A percentile compares a stretch with the other conserved stretches of the same genome.
phyloP scores from a whole-genome alignment of 257 asterid genomes.

The Parsonsia alboflavescens region DNA sequence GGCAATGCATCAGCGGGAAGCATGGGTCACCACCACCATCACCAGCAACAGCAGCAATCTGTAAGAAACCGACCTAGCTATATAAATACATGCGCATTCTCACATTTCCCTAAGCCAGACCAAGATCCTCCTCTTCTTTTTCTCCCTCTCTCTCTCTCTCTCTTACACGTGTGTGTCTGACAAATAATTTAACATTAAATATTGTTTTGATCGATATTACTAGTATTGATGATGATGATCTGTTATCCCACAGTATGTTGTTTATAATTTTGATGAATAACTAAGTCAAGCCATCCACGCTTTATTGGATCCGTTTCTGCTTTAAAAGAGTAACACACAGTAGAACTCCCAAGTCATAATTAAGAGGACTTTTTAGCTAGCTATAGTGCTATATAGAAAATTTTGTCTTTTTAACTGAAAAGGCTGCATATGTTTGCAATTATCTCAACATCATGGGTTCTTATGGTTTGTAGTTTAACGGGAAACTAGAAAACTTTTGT shows the following conservation, averaged over 20 bases:
- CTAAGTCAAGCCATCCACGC: constrained; percentile 28
- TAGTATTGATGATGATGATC: too few relatives aligned
- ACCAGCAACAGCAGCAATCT: constrained; percentile 30
- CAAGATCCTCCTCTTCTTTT: constrained; percentile 20
- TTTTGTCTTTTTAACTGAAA: not conserved
- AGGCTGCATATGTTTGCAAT: not conserved
- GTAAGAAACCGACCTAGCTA: constrained; percentile 32
- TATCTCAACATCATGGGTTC: not conserved
- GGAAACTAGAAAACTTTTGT: not conserved
- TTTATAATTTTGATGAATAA: constrained; percentile 16
- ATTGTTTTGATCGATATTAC: constrained; percentile 5
- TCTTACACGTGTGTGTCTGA: constrained; percentile 29
- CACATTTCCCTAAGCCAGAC: constrained; percentile 50
- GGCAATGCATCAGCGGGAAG: constrained; percentile 33
- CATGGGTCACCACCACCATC: constrained; percentile 39
- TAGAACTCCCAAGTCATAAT: not conserved
- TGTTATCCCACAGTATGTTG: not conserved
- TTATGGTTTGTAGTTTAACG: not conserved
- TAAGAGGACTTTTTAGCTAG: not conserved
- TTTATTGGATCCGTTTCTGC: constrained; percentile 60
- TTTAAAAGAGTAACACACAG: constrained; percentile 12
- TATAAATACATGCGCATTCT: constrained; percentile 19
- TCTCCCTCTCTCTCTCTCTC: not conserved
- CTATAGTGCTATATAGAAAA: not conserved
- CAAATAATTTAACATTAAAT: constrained; percentile 6